Percentiles rank a stretch among this genome's conserved stretches.
phyloP scores from a whole-genome alignment of 768 basidiomycete species.

The Rhodotorula diobovata region DNA sequence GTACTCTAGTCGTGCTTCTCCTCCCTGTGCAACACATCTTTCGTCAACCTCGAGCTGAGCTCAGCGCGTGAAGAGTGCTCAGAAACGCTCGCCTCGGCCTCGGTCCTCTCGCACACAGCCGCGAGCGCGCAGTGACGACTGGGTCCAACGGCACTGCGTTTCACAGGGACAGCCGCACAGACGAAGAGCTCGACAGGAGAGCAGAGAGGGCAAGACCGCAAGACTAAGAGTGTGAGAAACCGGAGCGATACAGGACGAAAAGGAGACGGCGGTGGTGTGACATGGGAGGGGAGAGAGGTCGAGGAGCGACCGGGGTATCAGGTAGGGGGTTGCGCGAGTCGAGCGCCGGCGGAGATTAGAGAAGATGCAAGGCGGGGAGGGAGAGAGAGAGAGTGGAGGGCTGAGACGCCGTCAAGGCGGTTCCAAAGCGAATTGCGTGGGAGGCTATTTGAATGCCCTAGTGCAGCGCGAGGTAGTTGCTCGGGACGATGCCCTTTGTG shows the following conservation, averaged over 20 bases:
- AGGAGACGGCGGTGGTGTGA: not conserved
- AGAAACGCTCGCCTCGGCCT: not conserved
- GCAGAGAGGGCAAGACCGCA: not conserved
- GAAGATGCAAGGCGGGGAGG: not conserved
- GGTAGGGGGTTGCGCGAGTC: too few relatives aligned
- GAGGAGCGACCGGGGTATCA: not conserved
- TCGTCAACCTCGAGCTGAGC: too few relatives aligned
- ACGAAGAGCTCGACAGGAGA: not conserved
- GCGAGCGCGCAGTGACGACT: not conserved
- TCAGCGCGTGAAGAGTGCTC: too few relatives aligned
- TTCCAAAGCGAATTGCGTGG: too few relatives aligned
- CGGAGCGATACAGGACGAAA: not conserved
- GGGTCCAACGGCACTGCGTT: not conserved
- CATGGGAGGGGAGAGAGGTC: not conserved
- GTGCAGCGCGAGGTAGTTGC: constrained; percentile 27
- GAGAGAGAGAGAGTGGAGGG: not conserved
- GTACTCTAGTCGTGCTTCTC: not conserved
- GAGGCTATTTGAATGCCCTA: too few relatives aligned
- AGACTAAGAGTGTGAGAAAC: not conserved
- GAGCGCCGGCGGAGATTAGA: not conserved
- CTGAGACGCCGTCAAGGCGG: not conserved
- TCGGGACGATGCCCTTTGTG: constrained; percentile 42
- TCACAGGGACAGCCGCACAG: not conserved
- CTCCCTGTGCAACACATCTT: not conserved
- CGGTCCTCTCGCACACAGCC: too few relatives aligned